Conservation (phyloP, 106 monocot species). For the Phalaenopsis equestris region DNA sequence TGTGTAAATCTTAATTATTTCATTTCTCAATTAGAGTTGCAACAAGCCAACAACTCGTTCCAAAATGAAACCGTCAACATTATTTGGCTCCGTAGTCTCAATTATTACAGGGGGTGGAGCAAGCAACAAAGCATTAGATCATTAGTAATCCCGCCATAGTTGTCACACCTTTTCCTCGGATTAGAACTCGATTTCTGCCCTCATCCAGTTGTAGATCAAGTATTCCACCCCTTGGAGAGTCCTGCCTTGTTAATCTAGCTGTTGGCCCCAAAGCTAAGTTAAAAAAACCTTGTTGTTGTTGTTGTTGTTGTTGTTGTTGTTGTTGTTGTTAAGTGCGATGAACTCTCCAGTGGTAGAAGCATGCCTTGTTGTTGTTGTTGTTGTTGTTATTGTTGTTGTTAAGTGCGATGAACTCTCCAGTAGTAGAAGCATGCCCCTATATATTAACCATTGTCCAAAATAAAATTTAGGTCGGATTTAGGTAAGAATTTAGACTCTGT, state of each 20-base stretch:
- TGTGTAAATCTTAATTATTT: not conserved
- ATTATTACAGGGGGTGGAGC: not conserved
- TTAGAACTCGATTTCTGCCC: constrained; percentile 34
- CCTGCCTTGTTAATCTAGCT: constrained; percentile 25
- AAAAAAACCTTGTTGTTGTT: too few relatives aligned
- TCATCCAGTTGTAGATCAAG: constrained; percentile 50
- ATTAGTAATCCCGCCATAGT: constrained; percentile 58
- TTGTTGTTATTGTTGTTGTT: too few relatives aligned
- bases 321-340: too few relatives aligned
- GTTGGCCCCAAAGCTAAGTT: too few relatives aligned
- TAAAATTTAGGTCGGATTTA: too few relatives aligned
- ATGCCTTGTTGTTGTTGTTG: too few relatives aligned
- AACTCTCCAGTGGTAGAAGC: too few relatives aligned
- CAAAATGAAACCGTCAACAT: not conserved
- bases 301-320: too few relatives aligned
- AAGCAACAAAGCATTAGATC: constrained; percentile 15
- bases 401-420: too few relatives aligned
- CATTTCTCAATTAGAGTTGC: not conserved
- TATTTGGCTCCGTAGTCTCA: not conserved
- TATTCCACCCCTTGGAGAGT: constrained; percentile 76
- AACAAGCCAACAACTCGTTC: not conserved
- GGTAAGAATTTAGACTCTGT: too few relatives aligned
- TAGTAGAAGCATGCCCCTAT: too few relatives aligned
- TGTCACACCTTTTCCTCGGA: constrained; percentile 66
- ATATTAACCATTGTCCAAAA: too few relatives aligned